Evolutionary conservation across 768 basidiomycete genomes (phyloP).

Genomic region (Lentinula sp.): DNA sequence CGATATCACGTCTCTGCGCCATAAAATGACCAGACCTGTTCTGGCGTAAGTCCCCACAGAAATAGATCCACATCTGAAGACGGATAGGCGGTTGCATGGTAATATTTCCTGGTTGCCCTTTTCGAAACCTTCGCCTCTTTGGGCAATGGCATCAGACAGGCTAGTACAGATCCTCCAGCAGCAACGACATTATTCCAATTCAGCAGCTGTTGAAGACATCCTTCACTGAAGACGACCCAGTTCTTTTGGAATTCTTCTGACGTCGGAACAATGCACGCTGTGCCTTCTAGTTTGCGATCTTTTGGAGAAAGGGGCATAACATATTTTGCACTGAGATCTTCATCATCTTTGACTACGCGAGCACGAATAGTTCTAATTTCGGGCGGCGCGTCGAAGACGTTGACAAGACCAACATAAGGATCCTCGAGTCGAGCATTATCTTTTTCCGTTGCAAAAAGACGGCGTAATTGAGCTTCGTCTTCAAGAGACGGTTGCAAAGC

Average conservation of each 20-base stretch:
- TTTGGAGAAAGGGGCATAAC: slow-evolving; percentile 45
- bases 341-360: slow-evolving; percentile 36
- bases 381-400: slow-evolving; percentile 46
- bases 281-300: slow-evolving; percentile 42
- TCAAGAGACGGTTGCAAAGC: slow-evolving; percentile 50
- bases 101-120: slow-evolving; percentile 51
- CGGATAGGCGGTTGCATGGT: slow-evolving; percentile 48
- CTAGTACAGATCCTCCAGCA: slow-evolving; percentile 56
- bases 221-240: slow-evolving; percentile 59
- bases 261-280: slow-evolving; percentile 38
- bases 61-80: slow-evolving; percentile 62
- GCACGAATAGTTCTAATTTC: slow-evolving; percentile 46
- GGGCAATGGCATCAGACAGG: slow-evolving; percentile 47
- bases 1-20: not conserved
- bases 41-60: slow-evolving; percentile 50
- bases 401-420: slow-evolving; percentile 52
- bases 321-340: slow-evolving; percentile 37
- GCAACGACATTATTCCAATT: slow-evolving; percentile 63
- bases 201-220: slow-evolving; percentile 48
- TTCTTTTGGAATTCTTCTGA: slow-evolving; percentile 59
- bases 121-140: slow-evolving; percentile 45
- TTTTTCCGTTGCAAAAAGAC: slow-evolving; percentile 50
- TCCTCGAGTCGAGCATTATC: slow-evolving; percentile 35
- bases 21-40: slow-evolving; percentile 30
- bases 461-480: slow-evolving; percentile 49